phyloP scores from a whole-genome alignment of 176 grass and related monocot species.

The Cenchrus fungigraminus region DNA sequence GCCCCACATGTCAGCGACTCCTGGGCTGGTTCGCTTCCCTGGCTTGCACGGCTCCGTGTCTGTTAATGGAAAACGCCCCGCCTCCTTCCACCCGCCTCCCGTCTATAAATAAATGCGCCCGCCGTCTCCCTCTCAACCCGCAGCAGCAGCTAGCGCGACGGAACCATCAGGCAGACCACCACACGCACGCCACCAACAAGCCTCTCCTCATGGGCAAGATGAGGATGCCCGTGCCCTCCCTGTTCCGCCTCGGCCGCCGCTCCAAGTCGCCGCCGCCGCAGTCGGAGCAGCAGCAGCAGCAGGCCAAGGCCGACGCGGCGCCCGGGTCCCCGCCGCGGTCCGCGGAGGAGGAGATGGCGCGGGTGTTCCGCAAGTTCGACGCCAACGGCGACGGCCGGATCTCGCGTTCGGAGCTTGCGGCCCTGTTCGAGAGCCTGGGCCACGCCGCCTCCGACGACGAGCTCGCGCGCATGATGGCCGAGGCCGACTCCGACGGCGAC shows the following conservation, averaged over 20 bases:
- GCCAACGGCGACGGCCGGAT: constrained; percentile 90
- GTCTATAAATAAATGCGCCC: constrained; percentile 35
- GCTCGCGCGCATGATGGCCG: constrained; percentile 79
- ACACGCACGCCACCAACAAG: background rate
- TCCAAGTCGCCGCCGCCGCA: constrained; percentile 50
- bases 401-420: constrained; percentile 72
- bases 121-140: background rate
- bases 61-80: background rate
- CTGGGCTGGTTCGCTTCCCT: background rate
- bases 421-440: constrained; percentile 73
- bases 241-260: constrained; percentile 63
- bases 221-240: constrained; percentile 58
- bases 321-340: background rate
- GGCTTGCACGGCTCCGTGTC: background rate
- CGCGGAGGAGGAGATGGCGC: constrained; percentile 67
- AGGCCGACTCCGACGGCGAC: constrained; percentile 89
- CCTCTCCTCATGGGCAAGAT: constrained; percentile 72
- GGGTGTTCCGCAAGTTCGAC: constrained; percentile 93
- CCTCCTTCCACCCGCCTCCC: background rate
- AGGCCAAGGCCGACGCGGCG: background rate
- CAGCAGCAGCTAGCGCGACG: too few species aligned
- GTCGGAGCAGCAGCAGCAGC: background rate
- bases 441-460: constrained; percentile 72
- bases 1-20: background rate
- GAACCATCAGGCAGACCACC: background rate